Percentiles rank a stretch among this genome's conserved stretches.
These are phyloP conservation scores for Melampsora occidentalis DNA, from an alignment of 1,284 basidiomycete genomes.

Conservation along the genomic window DNA sequence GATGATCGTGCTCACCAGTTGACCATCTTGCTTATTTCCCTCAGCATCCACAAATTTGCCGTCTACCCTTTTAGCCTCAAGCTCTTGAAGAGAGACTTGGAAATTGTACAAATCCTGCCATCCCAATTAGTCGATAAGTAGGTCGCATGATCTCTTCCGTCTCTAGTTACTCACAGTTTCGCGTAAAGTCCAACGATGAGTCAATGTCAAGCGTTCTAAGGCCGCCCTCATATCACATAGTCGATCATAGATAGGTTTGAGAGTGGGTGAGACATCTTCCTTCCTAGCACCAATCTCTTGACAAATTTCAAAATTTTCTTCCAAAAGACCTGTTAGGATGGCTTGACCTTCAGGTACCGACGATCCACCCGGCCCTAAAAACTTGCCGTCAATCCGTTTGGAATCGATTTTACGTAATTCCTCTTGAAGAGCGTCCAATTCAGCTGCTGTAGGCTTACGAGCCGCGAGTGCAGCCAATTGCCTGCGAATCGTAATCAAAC, in stretches of 20 bases:
- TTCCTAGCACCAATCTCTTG: constrained; percentile 95
- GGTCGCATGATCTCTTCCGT: background rate
- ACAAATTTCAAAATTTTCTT: constrained; percentile 93
- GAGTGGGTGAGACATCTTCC: constrained; percentile 78
- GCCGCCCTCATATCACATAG: constrained; percentile 79
- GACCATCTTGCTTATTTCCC: constrained; percentile 82
- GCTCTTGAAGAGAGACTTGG: constrained; percentile 87
- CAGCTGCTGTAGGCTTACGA: constrained; percentile 76
- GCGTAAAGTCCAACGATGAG: constrained; percentile 92
- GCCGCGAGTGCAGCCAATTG: constrained; percentile 84
- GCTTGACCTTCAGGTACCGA: constrained; percentile 81
- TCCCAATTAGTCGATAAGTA: background rate
- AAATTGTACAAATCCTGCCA: constrained; percentile 60
- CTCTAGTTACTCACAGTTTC: constrained; percentile 68
- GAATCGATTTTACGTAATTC: constrained; percentile 92
- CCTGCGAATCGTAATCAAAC: constrained; percentile 79
- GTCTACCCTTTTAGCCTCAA: constrained; percentile 93
- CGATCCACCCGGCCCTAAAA: constrained; percentile 81
- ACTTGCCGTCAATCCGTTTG: constrained; percentile 95
- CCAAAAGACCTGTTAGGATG: constrained; percentile 70
- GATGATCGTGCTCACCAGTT: constrained; percentile 66
- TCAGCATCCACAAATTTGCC: constrained; percentile 95
- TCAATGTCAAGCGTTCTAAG: constrained; percentile 83
- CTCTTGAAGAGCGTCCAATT: constrained; percentile 84
- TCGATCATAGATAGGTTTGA: constrained; percentile 93